Evolutionary conservation across 2,329 filamentous ascomycete genomes (phyloP).

Genomic region (Graphium sp.): DNA sequence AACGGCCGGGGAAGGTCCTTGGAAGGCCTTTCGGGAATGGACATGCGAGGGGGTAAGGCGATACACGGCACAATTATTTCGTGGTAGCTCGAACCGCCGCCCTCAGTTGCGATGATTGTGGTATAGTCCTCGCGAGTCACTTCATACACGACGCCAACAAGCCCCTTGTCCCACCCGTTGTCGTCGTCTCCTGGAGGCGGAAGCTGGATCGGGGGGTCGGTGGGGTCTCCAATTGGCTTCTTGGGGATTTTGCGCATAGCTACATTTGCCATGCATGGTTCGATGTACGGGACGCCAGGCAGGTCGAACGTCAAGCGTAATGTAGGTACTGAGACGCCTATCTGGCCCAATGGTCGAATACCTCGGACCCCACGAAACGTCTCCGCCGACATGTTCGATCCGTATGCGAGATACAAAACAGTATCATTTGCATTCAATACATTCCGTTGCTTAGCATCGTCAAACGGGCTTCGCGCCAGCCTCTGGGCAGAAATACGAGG

Average conservation of each 20-base stretch:
- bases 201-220: constrained; percentile 4
- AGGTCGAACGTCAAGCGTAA: constrained; percentile 73
- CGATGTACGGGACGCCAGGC: constrained; percentile 67
- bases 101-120: constrained; percentile 80
- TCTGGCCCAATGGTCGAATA: constrained; percentile 63
- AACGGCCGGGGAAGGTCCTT: constrained; percentile 44
- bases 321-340: constrained; percentile 68
- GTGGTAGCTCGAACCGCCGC: constrained; percentile 68
- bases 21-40: constrained; percentile 47
- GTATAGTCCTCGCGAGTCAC: constrained; percentile 70
- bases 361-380: constrained; percentile 66
- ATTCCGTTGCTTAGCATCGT: too few species aligned
- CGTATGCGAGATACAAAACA: constrained; percentile 74
- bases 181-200: constrained; percentile 5
- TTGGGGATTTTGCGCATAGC: constrained; percentile 37
- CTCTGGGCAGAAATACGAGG: too few species aligned
- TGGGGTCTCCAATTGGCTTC: constrained; percentile 13
- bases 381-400: constrained; percentile 68
- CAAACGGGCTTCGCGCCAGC: too few species aligned
- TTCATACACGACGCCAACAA: constrained; percentile 92
- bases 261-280: constrained; percentile 87
- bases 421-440: too few species aligned
- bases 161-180: constrained; percentile 53
- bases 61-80: constrained; percentile 71
- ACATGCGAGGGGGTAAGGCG: constrained; percentile 39